Evolutionary conservation across 108 stramenopile genomes (phyloP).

Genomic region (Cyclotella atomus): DNA sequence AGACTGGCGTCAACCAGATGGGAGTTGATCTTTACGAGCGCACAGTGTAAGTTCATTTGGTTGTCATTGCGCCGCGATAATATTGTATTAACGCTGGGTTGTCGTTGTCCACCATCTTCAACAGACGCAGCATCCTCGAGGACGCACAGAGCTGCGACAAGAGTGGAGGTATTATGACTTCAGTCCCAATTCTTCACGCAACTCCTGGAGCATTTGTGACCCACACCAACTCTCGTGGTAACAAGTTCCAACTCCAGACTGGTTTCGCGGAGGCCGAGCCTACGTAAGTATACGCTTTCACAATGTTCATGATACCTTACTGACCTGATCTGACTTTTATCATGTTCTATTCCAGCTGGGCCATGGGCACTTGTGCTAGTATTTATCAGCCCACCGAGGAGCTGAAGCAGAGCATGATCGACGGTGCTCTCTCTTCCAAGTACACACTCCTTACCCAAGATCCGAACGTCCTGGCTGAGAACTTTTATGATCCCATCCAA

Average conservation of each 20-base stretch:
- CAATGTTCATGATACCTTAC: no score
- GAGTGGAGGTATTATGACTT: constrained; percentile 61
- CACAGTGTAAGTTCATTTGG: constrained; percentile 29
- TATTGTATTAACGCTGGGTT: not conserved
- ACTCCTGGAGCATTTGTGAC: constrained; percentile 65
- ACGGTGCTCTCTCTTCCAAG: constrained; percentile 41
- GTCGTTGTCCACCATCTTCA: not conserved
- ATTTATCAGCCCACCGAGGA: constrained; percentile 44
- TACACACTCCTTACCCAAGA: constrained; percentile 57
- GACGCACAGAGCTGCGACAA: constrained; percentile 62
- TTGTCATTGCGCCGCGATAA: not conserved
- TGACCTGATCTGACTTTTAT: no score
- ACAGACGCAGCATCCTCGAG: constrained; percentile 48
- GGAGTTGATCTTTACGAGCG: constrained; percentile 53
- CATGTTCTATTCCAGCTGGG: no score
- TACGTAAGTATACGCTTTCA: no score
- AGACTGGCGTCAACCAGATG: constrained; percentile 56
- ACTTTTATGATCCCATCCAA: constrained; percentile 45
- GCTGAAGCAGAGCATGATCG: constrained; percentile 36
- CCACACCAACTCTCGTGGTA: constrained; percentile 50
- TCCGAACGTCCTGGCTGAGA: constrained; percentile 42
- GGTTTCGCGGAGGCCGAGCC: constrained; percentile 46
- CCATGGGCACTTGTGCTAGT: constrained; percentile 45
- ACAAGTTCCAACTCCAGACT: constrained; percentile 31
- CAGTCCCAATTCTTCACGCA: constrained; percentile 64